phyloP scores from a whole-genome alignment of 1,139 yeast species.

The Hemisphaericaspora xylanilytica region DNA sequence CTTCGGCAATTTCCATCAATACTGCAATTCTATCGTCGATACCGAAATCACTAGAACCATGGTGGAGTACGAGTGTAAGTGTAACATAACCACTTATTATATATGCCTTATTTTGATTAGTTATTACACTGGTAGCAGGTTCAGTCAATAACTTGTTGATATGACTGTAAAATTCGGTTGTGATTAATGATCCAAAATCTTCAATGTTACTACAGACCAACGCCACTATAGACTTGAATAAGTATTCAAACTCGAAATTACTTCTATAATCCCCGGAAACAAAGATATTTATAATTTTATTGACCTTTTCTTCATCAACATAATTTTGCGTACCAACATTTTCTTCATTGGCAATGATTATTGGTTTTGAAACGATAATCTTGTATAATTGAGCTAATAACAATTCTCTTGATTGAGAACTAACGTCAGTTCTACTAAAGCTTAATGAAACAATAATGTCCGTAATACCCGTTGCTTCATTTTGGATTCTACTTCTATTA shows the following conservation, averaged over 20 bases:
- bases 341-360: slow-evolving; percentile 38
- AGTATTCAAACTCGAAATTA: slow-evolving; percentile 41
- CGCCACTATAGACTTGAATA: slow-evolving; percentile 43
- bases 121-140: slow-evolving; percentile 31
- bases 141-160: slow-evolving; percentile 35
- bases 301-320: slow-evolving; percentile 39
- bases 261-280: slow-evolving; percentile 37
- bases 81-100: slow-evolving; percentile 46
- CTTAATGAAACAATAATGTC: slow-evolving; percentile 41
- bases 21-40: slow-evolving; percentile 44
- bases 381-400: slow-evolving; percentile 52
- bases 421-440: slow-evolving; percentile 43
- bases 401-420: slow-evolving; percentile 49
- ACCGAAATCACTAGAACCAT: slow-evolving; percentile 51
- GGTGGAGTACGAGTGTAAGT: slow-evolving; percentile 43
- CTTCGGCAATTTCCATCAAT: slow-evolving; percentile 48
- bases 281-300: slow-evolving; percentile 32
- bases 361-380: slow-evolving; percentile 44
- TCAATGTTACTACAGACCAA: slow-evolving; percentile 49
- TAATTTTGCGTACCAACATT: slow-evolving; percentile 30
- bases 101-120: slow-evolving; percentile 40
- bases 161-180: slow-evolving; percentile 37
- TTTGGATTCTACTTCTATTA: slow-evolving; percentile 37
- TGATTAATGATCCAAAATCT: slow-evolving; percentile 48
- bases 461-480: slow-evolving; percentile 37